Evolutionary conservation across 768 basidiomycete genomes (phyloP), one percentile per base, ranked within the genome.

Genomic region (Ramaria sp.): DNA sequence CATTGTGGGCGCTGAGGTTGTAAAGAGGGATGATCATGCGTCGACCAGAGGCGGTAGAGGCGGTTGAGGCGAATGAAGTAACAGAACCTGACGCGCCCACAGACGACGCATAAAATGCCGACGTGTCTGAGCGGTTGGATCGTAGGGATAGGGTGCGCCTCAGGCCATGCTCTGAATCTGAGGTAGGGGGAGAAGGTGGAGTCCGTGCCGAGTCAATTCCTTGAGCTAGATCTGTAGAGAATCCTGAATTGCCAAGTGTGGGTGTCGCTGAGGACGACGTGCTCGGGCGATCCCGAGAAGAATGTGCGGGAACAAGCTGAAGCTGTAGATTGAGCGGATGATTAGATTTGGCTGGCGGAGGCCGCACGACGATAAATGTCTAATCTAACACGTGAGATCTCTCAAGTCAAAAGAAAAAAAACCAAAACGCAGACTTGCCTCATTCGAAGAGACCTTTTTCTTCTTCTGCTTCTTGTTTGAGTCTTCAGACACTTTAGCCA

Each of bases 331-430:
- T 93, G 45, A 94, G 75, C 0, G 91, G 87, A 61, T 94, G 90
- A 60, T 87, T 88, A n/a, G 80, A 76, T 63, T 84, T 82, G 6
- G 88, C 81, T 0, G 91, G 90, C 2, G 91, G 91, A 4, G 93
- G 93, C 51, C 89, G 82, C 55, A 95, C 93, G 65, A 95, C 83
- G 57, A 94, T 88, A 72, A 93, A 91, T 0, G 87, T 89, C 91
- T 94, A 66, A 52, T 33, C 51, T 42, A 45, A 54, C 52, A 13
- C 34, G 50, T 48, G 30, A 51, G 49, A 52, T 42, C 15, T n/a
- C n/a, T n/a, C n/a, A n/a, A n/a, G 56, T 19, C 58, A 50, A 46
- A 19, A 30, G 39, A 60, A 30, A 4, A 59, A 59, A 51, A 52
- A 43, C 30, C 43, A 22, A 31, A 42, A 24, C 43, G 31, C 43